Conservation (phyloP, 2,329 filamentous ascomycete species). For the Cladorrhinum sp. region DNA sequence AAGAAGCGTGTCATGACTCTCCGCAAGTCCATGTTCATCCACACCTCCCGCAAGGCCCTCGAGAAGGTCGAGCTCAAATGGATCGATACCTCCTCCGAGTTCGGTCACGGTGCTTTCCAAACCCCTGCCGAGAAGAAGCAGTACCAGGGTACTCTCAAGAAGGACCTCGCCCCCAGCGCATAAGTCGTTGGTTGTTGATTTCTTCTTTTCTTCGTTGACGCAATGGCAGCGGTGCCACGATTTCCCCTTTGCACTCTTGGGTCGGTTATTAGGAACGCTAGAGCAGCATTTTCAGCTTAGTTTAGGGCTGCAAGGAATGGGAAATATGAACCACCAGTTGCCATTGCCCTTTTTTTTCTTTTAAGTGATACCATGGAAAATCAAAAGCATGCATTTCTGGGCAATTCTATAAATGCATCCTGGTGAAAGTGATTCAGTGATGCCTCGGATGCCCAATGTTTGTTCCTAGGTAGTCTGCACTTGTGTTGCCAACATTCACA, state of each 20-base stretch:
- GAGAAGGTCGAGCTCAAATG: slow-evolving; percentile 99
- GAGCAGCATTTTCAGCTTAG: slow-evolving; percentile 30
- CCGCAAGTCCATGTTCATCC: slow-evolving; percentile 96
- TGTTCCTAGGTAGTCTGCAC: no score
- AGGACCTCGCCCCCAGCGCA: slow-evolving; percentile 65
- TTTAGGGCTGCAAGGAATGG: slow-evolving; percentile 30
- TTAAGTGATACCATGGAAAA: background rate
- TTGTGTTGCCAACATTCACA: background rate
- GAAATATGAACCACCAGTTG: slow-evolving; percentile 31
- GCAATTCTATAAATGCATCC: background rate
- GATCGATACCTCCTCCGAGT: slow-evolving; percentile 99
- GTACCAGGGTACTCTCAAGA: slow-evolving; percentile 99
- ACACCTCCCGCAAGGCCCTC: slow-evolving; percentile 91
- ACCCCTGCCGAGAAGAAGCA: slow-evolving; percentile 96
- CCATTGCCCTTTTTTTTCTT: slow-evolving; percentile 16
- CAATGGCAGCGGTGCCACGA: slow-evolving; percentile 56
- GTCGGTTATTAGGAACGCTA: slow-evolving; percentile 25
- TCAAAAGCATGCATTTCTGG: background rate
- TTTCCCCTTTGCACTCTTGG: slow-evolving; percentile 28
- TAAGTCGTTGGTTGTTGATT: slow-evolving; percentile 31
- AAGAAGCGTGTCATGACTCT: slow-evolving; percentile 99
- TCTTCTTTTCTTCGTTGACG: slow-evolving; percentile 39
- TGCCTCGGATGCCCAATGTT: background rate
- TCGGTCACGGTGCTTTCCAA: slow-evolving; percentile 99
- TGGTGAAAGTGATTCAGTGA: slow-evolving; percentile 1